Conservation (phyloP, 352 stramenopile genomes). For the Vaucheria bursata region DNA sequence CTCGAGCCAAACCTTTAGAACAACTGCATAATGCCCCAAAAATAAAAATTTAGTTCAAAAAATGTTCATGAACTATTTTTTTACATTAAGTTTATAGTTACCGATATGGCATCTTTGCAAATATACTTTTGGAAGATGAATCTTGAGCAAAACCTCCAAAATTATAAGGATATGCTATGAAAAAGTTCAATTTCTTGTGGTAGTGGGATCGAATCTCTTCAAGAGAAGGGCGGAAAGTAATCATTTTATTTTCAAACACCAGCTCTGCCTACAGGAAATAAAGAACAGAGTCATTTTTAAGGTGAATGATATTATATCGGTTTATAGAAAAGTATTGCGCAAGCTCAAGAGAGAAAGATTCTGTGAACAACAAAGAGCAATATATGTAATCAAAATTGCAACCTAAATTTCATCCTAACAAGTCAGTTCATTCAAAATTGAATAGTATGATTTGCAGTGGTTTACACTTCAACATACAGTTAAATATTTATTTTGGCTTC, state of each 20-base stretch:
- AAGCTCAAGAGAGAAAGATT: neutral
- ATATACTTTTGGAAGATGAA: neutral
- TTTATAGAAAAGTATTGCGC: no score
- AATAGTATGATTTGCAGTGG: no score
- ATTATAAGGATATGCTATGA: neutral
- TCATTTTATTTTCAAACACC: slow-evolving; percentile 41
- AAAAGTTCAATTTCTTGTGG: slow-evolving; percentile 78
- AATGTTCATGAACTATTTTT: neutral
- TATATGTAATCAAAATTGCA: neutral
- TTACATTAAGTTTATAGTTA: neutral
- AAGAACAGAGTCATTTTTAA: no score
- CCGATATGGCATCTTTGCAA: neutral
- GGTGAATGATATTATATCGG: no score
- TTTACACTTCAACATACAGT: no score
- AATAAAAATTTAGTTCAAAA: neutral
- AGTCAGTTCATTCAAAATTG: neutral
- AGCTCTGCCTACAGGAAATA: slow-evolving; percentile 38
- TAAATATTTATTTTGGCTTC: no score
- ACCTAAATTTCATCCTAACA: neutral
- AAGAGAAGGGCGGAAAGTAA: slow-evolving; percentile 76
- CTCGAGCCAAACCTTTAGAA: slow-evolving; percentile 56
- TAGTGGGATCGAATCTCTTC: slow-evolving; percentile 83
- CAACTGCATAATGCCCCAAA: neutral
- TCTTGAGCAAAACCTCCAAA: slow-evolving; percentile 9
- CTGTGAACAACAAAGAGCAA: neutral